Evolutionary conservation across 257 asterid species (phyloP).

Genomic region (Pogostemon cablin): DNA sequence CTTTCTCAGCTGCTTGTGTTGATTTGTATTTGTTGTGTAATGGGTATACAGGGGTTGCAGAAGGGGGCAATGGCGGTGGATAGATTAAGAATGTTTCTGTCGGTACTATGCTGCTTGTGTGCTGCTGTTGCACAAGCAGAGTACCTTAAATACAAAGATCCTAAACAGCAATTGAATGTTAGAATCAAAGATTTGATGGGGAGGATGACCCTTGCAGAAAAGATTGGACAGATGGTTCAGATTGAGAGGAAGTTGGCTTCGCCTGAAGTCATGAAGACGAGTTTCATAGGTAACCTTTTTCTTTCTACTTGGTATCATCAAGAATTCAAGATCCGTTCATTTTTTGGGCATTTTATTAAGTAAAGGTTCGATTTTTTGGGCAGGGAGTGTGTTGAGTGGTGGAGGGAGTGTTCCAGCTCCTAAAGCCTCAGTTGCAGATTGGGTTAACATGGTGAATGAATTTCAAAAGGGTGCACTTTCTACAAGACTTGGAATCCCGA

Average conservation of each 20-base stretch:
- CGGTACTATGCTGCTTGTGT: constrained; percentile 42
- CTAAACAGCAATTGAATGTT: constrained; percentile 56
- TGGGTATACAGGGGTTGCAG: constrained; percentile 10
- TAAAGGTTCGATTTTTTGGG: constrained; percentile 23
- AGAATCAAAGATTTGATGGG: constrained; percentile 72
- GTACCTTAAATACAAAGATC: constrained; percentile 64
- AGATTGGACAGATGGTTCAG: constrained; percentile 91
- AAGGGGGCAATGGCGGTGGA: constrained; percentile 38
- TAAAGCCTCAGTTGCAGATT: constrained; percentile 57
- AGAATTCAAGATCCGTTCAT: constrained; percentile 15
- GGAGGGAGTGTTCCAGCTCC: constrained; percentile 79
- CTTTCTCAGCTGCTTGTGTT: not conserved
- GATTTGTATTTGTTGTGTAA: not conserved
- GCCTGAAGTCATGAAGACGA: constrained; percentile 54
- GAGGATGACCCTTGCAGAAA: constrained; percentile 76
- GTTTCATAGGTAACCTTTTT: constrained; percentile 61
- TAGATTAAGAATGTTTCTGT: constrained; percentile 38
- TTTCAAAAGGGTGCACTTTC: constrained; percentile 65
- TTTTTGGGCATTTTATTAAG: not conserved
- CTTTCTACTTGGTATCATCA: not conserved
- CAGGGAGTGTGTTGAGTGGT: constrained; percentile 82
- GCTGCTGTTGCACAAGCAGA: constrained; percentile 46
- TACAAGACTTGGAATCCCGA: constrained; percentile 68
- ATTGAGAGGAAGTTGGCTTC: constrained; percentile 73
- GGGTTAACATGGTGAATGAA: constrained; percentile 72